Conservation (phyloP, 257 asterid species). For the Penstemon eatonii region DNA sequence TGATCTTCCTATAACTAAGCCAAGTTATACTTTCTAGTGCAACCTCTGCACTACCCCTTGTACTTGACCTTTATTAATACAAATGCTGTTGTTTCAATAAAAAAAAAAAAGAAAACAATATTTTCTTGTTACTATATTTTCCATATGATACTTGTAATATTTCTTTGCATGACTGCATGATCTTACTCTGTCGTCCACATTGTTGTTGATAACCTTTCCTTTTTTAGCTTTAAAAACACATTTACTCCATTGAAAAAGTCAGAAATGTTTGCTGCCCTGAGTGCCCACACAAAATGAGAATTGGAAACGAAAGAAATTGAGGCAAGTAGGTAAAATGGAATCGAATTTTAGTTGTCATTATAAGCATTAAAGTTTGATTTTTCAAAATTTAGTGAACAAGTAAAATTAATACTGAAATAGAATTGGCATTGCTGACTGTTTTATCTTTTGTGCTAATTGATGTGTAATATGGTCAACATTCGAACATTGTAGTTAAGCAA, state of each 20-base stretch:
- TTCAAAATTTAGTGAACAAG: constrained; percentile 1
- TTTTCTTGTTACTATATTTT: not conserved
- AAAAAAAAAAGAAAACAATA: not conserved
- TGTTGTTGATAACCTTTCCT: too few species aligned
- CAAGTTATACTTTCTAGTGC: too few species aligned
- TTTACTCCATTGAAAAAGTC: too few species aligned
- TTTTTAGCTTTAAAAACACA: too few species aligned
- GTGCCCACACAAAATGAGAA: too few species aligned
- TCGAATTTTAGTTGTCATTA: not conserved
- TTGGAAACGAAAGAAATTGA: not conserved
- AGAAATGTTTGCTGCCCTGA: too few species aligned
- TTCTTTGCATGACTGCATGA: not conserved
- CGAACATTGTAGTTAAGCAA: constrained; percentile 12
- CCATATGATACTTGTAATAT: not conserved
- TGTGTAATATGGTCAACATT: constrained; percentile 2
- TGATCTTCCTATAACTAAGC: too few species aligned
- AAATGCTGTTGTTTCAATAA: too few species aligned
- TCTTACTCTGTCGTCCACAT: not conserved
- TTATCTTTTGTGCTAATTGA: constrained; percentile 10
- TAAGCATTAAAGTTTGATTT: not conserved
- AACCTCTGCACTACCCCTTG: too few species aligned
- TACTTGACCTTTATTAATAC: too few species aligned
- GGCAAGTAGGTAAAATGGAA: not conserved
- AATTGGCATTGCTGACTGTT: constrained; percentile 17
- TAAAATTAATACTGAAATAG: constrained; percentile 3